A percentile compares a stretch with the other conserved stretches of the same genome.
Evolutionary conservation across 805 yeast genomes (phyloP).

Genomic region (Lachancea lanzarotensis): DNA sequence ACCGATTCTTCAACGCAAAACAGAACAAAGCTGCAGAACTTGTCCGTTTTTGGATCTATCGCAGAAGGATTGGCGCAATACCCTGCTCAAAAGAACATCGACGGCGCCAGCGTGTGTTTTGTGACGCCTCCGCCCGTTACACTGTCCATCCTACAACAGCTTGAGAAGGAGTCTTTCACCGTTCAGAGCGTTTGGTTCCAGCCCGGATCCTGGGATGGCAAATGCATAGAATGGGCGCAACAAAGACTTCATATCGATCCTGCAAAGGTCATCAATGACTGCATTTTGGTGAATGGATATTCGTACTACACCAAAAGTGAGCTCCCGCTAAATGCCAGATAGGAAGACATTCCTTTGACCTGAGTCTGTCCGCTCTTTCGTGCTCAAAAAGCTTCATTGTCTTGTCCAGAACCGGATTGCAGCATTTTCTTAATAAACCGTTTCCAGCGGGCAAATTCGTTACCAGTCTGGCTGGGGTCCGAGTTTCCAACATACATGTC

Average conservation of each 20-base stretch:
- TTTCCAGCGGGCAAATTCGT: slow-evolving; percentile 21
- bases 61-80: slow-evolving; percentile 21
- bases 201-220: slow-evolving; percentile 65
- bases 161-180: slow-evolving; percentile 21
- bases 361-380: not conserved
- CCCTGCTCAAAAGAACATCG: slow-evolving; percentile 22
- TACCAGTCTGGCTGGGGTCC: not conserved
- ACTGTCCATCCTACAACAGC: slow-evolving; percentile 37
- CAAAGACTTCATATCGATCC: slow-evolving; percentile 29
- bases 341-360: not conserved
- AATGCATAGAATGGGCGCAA: slow-evolving; percentile 39
- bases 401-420: slow-evolving; percentile 16
- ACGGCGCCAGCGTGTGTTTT: slow-evolving; percentile 55
- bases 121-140: slow-evolving; percentile 71
- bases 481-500: not conserved
- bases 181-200: slow-evolving; percentile 69
- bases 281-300: slow-evolving; percentile 68
- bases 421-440: slow-evolving; percentile 39
- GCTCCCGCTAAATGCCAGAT: not conserved
- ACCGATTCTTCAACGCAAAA: slow-evolving; percentile 57
- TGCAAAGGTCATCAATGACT: slow-evolving; percentile 49
- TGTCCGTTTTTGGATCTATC: slow-evolving; percentile 32
- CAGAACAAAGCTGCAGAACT: slow-evolving; percentile 38
- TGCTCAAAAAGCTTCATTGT: not conserved
- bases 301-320: slow-evolving; percentile 29